Evolutionary conservation across 2,329 filamentous ascomycete species (phyloP).

Genomic region (Botrytis sinoallii): DNA sequence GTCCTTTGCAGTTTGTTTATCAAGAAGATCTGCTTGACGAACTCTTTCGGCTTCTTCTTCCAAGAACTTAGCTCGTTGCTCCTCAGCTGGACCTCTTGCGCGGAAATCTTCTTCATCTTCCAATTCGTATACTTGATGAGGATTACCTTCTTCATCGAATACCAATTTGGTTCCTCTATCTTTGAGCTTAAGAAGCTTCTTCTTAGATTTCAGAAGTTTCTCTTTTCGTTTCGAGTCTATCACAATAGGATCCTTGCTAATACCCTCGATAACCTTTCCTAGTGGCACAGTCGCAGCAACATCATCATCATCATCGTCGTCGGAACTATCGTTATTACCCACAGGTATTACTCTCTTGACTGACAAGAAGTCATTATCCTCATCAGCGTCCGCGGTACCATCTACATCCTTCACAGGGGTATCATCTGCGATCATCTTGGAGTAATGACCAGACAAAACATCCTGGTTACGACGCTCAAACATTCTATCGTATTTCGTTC

Average conservation of each 20-base stretch:
- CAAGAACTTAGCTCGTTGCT: conserved; percentile 74
- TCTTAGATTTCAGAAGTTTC: conserved; percentile 93
- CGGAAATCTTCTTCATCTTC: conserved; percentile 80
- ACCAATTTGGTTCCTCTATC: conserved; percentile 80
- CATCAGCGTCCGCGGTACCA: conserved; percentile 54
- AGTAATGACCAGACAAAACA: conserved; percentile 89
- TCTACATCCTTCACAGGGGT: conserved; percentile 44
- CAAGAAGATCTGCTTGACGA: conserved; percentile 70
- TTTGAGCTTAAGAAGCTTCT: conserved; percentile 88
- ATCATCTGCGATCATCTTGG: conserved; percentile 72
- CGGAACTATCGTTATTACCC: conserved; percentile 49
- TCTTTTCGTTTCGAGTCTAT: conserved; percentile 94
- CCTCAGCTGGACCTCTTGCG: conserved; percentile 69
- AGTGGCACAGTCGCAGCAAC: conserved; percentile 42
- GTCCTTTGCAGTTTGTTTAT: conserved; percentile 77
- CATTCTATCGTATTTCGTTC: conserved; percentile 97
- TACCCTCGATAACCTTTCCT: conserved; percentile 61
- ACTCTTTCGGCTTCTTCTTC: conserved; percentile 71
- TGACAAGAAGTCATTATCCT: conserved; percentile 79
- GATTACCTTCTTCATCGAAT: conserved; percentile 87
- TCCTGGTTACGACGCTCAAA: conserved; percentile 96
- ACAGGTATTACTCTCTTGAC: conserved; percentile 84
- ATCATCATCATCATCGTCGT: conserved; percentile 43
- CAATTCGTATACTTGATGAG: conserved; percentile 84
- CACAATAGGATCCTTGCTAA: conserved; percentile 69